Conservation (phyloP, 345 rosid genomes). For the Draba incana region DNA sequence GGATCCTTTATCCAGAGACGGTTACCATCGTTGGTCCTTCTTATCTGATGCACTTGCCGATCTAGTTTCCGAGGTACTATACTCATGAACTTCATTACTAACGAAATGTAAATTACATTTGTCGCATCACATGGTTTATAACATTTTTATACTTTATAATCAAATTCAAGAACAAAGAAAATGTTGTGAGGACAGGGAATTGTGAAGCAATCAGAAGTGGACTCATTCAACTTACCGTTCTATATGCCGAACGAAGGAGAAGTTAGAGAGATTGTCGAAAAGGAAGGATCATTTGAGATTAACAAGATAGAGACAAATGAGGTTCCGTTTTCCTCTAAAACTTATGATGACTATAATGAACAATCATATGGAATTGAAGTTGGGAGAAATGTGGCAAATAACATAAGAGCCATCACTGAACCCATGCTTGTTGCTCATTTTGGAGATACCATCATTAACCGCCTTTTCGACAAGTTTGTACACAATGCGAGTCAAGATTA, state of each 20-base stretch:
- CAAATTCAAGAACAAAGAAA: background rate
- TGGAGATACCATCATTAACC: background rate
- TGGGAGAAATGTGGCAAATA: background rate
- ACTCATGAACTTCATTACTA: too few relatives aligned
- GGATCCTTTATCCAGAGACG: conserved; percentile 36
- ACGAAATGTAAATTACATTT: too few relatives aligned
- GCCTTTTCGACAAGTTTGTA: background rate
- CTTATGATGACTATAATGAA: background rate
- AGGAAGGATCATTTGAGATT: conserved; percentile 40
- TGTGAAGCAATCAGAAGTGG: conserved; percentile 33
- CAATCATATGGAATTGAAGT: background rate
- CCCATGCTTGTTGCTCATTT: conserved; percentile 4
- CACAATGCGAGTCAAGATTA: background rate
- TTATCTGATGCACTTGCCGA: conserved; percentile 35
- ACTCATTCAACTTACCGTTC: conserved; percentile 40
- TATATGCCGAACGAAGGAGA: conserved; percentile 37
- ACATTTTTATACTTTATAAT: too few relatives aligned
- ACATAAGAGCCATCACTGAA: background rate
- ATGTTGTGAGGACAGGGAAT: conserved; percentile 31
- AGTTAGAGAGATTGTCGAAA: conserved; percentile 20
- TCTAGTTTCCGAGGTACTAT: conserved; percentile 42
- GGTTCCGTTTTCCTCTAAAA: background rate
- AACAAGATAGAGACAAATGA: conserved; percentile 9
- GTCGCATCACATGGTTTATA: too few relatives aligned
- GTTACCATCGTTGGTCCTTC: background rate